Evolutionary conservation across 208 protist genomes (phyloP), one percentile per base, ranked within the genome.

Genomic region (Wallacemonas rigidus): DNA sequence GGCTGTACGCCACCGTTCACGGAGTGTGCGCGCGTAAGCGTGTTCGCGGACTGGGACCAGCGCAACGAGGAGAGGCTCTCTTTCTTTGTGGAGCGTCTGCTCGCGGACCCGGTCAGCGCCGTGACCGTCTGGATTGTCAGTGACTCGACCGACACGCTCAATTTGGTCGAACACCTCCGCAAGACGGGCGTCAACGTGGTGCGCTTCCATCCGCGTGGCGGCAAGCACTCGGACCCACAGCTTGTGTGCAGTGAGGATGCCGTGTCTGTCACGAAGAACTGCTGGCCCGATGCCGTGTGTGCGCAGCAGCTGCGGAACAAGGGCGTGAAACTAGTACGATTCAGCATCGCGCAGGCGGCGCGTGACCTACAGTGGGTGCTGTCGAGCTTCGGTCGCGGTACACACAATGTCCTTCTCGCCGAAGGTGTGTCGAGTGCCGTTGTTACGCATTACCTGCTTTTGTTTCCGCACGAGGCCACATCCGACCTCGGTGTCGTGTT

Each of bases 71-170:
- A 80, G 17, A 56, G 69, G 1, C 60, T 87, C 35, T 79, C 53
- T 41, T 79, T 87, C 17, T 72, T 60, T 3, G 64, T 91, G 14
- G 60, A 85, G 36, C 71, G 55, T 5, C 5, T 82, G 8, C 65
- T 58, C 38, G 55, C 73, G 2, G 53, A 70, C 26, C 67, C 69
- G 48, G 71, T 60, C 4, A 41, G 39, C 6, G 50, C 72, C 14
- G 40, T 79, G 9, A 87, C 83, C 0, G 76, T 87, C 48, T 91
- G 86, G 86, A 74, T 84, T 40, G 51, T 91, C 35, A 75, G 77
- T 44, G 86, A 91, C 55, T 63, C 79, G 36, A 67, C 41, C 45
- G 36, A 14, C 60, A 63, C 79, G 26, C 17, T 58, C 3, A 55
- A 50, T 9, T 67, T 82, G 35, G 83, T 77, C 1, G 73, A 75